Base-by-base conservation (phyloP, 2,329 filamentous ascomycete genomes). In the Byssoonygena ceratinophila region DNA sequence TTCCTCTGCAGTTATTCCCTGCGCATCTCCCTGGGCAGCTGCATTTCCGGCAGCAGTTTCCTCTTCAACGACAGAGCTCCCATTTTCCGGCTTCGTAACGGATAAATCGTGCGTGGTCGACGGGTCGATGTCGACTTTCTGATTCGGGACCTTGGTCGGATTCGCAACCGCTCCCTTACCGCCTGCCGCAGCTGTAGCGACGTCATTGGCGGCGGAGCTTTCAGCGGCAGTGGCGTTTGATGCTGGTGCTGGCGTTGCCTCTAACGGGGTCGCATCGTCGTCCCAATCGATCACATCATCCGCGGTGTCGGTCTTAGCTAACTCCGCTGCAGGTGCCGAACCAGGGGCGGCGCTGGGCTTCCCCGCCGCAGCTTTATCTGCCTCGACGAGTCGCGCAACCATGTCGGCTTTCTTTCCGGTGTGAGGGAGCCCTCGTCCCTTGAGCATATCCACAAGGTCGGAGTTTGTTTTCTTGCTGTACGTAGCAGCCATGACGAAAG, bases 401-500 rank as follows among this genome's bases (percentile, higher is more conserved):
- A 76, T 64, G 4, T 76, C 73, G 18, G 72, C 73, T 59, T 76
- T 76, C 58, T 75, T 75, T 53, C 73, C 73, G 1, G 69, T 71
- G 59, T 73, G 68, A 5, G 71, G 66, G 36, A 76, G 65, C n/a
- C 64, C 68, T 37, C 73, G 72, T 20, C 68, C 63, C 59, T 75
- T 76, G 54, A 76, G 69, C 34, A 76, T 71, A 57, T 75, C 73
- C 54, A 72, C 64, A 39, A 76, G 63, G 55, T 76, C 72, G 16
- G 70, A 71, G 51, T 74, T 73, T 48, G 73, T 76, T 62, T 74
- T 74, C 58, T 74, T 75, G 56, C 66, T 64, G 66, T 76, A 76
- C 55, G 75, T 72, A 54, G 67, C 63, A 37, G 68, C 59, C 68
- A 71, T 71, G 16, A 41, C 55, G 56, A 51, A 27, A n/a, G n/a